Base-by-base conservation (phyloP, 306 rosid species). In the Lathyrus sativus region DNA sequence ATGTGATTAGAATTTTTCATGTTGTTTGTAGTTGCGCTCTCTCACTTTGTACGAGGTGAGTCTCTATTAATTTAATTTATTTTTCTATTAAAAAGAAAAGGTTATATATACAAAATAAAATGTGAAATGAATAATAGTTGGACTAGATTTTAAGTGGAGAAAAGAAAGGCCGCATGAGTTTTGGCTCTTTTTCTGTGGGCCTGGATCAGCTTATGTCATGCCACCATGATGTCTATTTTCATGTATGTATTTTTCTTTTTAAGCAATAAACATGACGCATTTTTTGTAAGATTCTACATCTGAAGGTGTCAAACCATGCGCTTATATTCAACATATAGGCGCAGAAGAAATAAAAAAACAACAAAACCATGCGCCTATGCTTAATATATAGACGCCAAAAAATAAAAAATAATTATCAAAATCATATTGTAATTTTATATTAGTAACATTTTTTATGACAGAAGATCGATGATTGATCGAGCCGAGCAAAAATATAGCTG, bases 231-330 rank as follows among this genome's bases (percentile, higher is more conserved):
- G 38, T 57, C 31, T 62, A 56, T 11, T 12, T 29, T 50, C 24
- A 11, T 75, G 39, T 60, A 59, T 74, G 6, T 44, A 12, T 49
- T 65, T 61, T 74, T 58, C 18, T 56, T 13, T 13, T 56, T 19
- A 29, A 56, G 55, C 9, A 62, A 74, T 55, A 69, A 33, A 10
- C 42, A 28, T 48, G 76, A 74, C 41, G 48, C 53, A 2, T 14
- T 57, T 55, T 62, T 72, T 68, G 19, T 14, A 31, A 49, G 14
- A 59, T 51, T 74, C 12, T 48, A 35, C 53, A 51, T 55, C 64
- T 24, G 78, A 82, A 48, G n/a, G 70, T 62, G 48, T 76, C 84
- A 78, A 73, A 64, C 62, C 76, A 31, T 38, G 74, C 79, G 37
- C 73, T 37, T 53, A 43, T 10, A 75, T 64, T 75, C 48, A 71